Percentiles rank a stretch among this genome's conserved stretches.
Conservation (phyloP, 2,329 filamentous ascomycete species). For the Alternaria novae-zelandiae region DNA sequence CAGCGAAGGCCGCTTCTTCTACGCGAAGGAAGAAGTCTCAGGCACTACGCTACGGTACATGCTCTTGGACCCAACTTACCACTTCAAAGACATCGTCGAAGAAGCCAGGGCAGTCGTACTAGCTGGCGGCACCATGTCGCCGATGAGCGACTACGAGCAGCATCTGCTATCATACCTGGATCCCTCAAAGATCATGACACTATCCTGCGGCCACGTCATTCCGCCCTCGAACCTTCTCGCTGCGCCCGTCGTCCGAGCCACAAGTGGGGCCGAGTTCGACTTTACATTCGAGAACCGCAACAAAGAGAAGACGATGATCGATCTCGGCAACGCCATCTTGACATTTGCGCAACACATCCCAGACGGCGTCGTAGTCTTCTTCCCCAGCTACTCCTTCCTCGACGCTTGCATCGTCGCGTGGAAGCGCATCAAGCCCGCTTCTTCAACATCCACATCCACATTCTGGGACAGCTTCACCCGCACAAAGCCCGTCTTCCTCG, state of each 20-base stretch:
- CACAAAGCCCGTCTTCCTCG: slow-evolving; percentile 62
- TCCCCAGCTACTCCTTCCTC: slow-evolving; percentile 92
- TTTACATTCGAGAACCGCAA: slow-evolving; percentile 85
- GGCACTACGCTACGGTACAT: slow-evolving; percentile 79
- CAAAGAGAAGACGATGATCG: slow-evolving; percentile 70
- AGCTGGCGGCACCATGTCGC: slow-evolving; percentile 96
- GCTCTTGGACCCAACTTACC: slow-evolving; percentile 86
- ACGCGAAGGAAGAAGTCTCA: slow-evolving; percentile 53
- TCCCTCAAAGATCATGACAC: slow-evolving; percentile 69
- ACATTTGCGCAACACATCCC: slow-evolving; percentile 76
- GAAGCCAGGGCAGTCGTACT: slow-evolving; percentile 86
- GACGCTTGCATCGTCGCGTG: slow-evolving; percentile 66
- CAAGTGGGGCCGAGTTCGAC: slow-evolving; percentile 68
- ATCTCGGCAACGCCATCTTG: slow-evolving; percentile 76
- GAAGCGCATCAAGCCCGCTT: slow-evolving; percentile 37
- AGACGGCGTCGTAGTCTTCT: slow-evolving; percentile 92
- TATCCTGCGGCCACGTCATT: slow-evolving; percentile 95
- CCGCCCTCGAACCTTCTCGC: slow-evolving; percentile 81
- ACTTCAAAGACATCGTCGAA: slow-evolving; percentile 86
- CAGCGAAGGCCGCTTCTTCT: slow-evolving; percentile 67
- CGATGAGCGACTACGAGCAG: slow-evolving; percentile 86
- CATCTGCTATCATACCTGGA: slow-evolving; percentile 83
- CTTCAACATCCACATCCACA: slow-evolving; percentile 17
- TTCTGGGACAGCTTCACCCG: slow-evolving; percentile 63
- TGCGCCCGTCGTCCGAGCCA: slow-evolving; percentile 66